Base-by-base conservation (phyloP, 2,329 filamentous ascomycete genomes). In the Ophiosphaerella herpotricha region DNA sequence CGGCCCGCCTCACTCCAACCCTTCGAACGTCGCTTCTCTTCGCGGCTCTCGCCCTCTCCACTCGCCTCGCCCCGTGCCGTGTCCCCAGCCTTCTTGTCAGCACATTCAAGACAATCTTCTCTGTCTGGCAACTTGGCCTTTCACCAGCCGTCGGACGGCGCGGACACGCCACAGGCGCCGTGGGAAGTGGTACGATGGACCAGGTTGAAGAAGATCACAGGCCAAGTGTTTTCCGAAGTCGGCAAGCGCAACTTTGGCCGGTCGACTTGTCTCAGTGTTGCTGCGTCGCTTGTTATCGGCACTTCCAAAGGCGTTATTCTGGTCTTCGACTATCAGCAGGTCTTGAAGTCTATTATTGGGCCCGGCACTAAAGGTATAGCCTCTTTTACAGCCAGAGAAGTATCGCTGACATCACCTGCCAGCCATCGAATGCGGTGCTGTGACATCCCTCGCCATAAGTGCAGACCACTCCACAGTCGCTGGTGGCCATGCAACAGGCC, bases 101-200 rank as follows among this genome's bases (percentile, higher is more conserved):
- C 81, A 2, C 90, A 94, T 67, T 95, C 91, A 46, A 86, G 92
- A 46, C 89, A 91, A 62, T 87, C 85, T 1, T 97, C 93, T 1
- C 66, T 91, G 16, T 87, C 82, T 38, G 95, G 90, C 61, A 85
- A 90, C 59, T 74, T 89, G 9, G 67, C 86, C 3, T 76, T 77
- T 32, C 78, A 85, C 48, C 78, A 80, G 43, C 77, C 80, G 43
- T 88, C 89, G 40, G 72, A 75, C 42, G 73, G 71, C 5, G 46
- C 59, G 21, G 79, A 82, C 18, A 85, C 86, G 1, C 82, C 85
- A 3, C 86, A 90, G 46, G 85, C 90, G 5, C 94, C 94, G 2
- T 99, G 94, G 95, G 94, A 99, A 67, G 91, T 97, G 46, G 89
- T 99, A 51, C 84, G 92, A 67, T 99, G 95, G 95, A 97, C 91